Evolutionary conservation across 2,329 filamentous ascomycete species (phyloP).

Genomic region (Exophiala phaeomuriformis): DNA sequence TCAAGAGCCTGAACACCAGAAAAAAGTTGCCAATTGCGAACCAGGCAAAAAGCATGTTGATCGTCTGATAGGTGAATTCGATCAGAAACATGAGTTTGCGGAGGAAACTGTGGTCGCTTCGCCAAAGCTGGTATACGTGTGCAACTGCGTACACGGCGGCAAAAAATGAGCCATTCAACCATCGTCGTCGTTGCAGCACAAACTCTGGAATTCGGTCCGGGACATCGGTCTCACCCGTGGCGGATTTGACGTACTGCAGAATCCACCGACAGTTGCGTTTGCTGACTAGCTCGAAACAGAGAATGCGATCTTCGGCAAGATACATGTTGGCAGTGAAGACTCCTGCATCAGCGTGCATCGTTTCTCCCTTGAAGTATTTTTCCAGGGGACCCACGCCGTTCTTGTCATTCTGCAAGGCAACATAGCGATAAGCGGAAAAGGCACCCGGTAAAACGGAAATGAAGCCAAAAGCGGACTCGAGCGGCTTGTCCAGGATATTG

Average conservation of each 20-base stretch:
- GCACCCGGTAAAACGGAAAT: slow-evolving; percentile 94
- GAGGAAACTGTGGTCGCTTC: slow-evolving; percentile 79
- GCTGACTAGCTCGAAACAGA: slow-evolving; percentile 72
- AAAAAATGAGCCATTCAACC: slow-evolving; percentile 98
- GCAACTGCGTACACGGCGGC: slow-evolving; percentile 90
- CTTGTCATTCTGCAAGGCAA: slow-evolving; percentile 94
- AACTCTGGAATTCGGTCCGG: slow-evolving; percentile 90
- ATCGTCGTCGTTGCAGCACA: slow-evolving; percentile 92
- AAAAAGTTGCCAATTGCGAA: slow-evolving; percentile 99
- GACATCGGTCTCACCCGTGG: slow-evolving; percentile 93
- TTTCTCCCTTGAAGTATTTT: slow-evolving; percentile 96
- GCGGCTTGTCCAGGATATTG: slow-evolving; percentile 95
- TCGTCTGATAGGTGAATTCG: slow-evolving; percentile 88
- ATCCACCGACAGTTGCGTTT: slow-evolving; percentile 98
- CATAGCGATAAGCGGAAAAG: slow-evolving; percentile 94
- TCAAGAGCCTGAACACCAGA: slow-evolving; percentile 95
- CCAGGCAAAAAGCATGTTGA: slow-evolving; percentile 98
- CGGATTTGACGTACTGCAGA: slow-evolving; percentile 95
- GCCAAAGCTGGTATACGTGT: slow-evolving; percentile 94
- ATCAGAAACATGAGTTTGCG: slow-evolving; percentile 85
- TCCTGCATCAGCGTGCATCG: slow-evolving; percentile 86
- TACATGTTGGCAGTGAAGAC: slow-evolving; percentile 88
- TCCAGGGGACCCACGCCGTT: slow-evolving; percentile 85
- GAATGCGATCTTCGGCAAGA: slow-evolving; percentile 45
- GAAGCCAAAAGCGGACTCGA: slow-evolving; percentile 96